Conservation (phyloP, 2,329 filamentous ascomycete genomes). For the Leptosphaerulina australis region DNA sequence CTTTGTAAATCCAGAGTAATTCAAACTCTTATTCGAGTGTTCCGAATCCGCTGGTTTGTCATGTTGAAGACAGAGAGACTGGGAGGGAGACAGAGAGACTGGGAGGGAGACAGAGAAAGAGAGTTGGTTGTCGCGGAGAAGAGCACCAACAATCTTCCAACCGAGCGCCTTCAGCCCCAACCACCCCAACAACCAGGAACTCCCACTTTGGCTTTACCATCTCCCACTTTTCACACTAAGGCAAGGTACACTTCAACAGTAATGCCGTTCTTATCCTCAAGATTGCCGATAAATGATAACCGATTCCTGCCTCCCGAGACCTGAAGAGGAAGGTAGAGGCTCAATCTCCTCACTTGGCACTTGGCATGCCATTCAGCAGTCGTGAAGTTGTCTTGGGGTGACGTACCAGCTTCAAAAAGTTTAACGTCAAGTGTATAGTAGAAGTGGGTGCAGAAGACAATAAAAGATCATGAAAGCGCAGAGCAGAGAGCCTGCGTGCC, state of each 20-base stretch:
- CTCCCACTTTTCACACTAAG: background rate
- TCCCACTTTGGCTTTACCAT: slow-evolving; percentile 3
- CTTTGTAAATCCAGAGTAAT: too few relatives aligned
- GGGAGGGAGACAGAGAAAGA: too few relatives aligned
- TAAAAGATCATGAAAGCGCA: slow-evolving; percentile 10
- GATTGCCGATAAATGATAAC: background rate
- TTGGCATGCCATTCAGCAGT: slow-evolving; percentile 29
- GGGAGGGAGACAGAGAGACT: too few relatives aligned
- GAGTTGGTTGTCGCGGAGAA: background rate
- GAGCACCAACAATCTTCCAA: background rate
- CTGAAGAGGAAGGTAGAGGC: slow-evolving; percentile 20
- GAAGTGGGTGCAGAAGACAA: background rate
- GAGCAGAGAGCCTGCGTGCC: background rate
- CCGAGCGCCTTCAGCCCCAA: slow-evolving; percentile 2
- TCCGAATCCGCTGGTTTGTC: too few relatives aligned
- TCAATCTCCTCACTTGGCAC: slow-evolving; percentile 19
- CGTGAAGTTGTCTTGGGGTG: slow-evolving; percentile 26
- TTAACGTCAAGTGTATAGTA: background rate
- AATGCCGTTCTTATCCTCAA: slow-evolving; percentile 9
- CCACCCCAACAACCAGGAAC: background rate
- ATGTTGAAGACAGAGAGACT: too few relatives aligned
- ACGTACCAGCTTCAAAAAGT: slow-evolving; percentile 24
- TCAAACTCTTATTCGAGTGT: too few relatives aligned
- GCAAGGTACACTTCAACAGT: background rate
- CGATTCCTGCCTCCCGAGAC: slow-evolving; percentile 6